Conservation (phyloP, 2,329 filamentous ascomycete genomes). For the Byssochlamys sp. region DNA sequence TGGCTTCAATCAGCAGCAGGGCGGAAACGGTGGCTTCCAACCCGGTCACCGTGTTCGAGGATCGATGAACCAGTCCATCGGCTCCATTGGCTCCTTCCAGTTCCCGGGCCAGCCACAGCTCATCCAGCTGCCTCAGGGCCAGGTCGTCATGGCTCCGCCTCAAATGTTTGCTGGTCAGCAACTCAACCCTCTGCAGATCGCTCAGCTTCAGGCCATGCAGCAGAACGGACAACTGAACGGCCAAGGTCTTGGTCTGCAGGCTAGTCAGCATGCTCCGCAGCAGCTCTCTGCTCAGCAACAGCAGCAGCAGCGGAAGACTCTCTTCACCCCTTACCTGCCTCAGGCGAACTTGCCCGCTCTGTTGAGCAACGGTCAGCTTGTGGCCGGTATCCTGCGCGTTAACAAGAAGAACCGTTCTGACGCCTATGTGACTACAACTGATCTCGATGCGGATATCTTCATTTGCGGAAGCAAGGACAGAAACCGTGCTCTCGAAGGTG, state of each 20-base stretch:
- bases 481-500: conserved; percentile 90
- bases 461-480: conserved; percentile 98
- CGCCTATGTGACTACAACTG: conserved; percentile 88
- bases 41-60: conserved; percentile 79
- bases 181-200: conserved; percentile 76
- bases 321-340: conserved; percentile 94
- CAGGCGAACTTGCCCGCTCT: conserved; percentile 88
- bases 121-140: conserved; percentile 71
- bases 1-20: conserved; percentile 60
- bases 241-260: conserved; percentile 58
- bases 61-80: conserved; percentile 79
- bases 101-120: conserved; percentile 80
- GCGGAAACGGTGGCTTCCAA: conserved; percentile 66
- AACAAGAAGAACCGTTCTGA: conserved; percentile 99
- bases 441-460: conserved; percentile 96
- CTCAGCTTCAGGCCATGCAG: conserved; percentile 84
- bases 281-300: conserved; percentile 48
- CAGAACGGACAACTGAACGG: conserved; percentile 78
- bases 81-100: conserved; percentile 75
- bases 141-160: conserved; percentile 68
- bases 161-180: conserved; percentile 78
- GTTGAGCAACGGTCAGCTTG: conserved; percentile 81
- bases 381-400: conserved; percentile 89
- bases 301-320: conserved; percentile 84
- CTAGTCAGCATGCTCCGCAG: conserved; percentile 63